A percentile compares a stretch with the other conserved stretches of the same genome.
These are phyloP conservation scores for Dimargaris cristalligena DNA, from an alignment of 192 early-diverging fungal genomes.

Conservation along the genomic window DNA sequence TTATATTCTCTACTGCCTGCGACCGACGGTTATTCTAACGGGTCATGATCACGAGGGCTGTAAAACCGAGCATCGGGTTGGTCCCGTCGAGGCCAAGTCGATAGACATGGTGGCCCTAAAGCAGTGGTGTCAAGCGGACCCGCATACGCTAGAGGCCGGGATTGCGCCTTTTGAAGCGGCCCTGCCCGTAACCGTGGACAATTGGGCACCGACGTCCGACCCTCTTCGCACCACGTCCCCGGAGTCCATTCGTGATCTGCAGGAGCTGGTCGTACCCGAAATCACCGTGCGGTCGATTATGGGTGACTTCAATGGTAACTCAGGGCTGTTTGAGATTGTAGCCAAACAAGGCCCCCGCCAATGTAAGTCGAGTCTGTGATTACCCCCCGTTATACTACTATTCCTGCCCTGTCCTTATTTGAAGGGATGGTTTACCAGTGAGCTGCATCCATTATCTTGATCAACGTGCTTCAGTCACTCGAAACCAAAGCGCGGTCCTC, in stretches of 20 bases:
- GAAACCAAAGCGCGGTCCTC: too few relatives aligned
- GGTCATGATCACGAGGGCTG: conserved; percentile 52
- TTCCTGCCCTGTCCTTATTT: too few relatives aligned
- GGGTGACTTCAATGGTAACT: conserved; percentile 38
- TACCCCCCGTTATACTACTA: conserved; percentile 15
- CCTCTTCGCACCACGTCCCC: conserved; percentile 5
- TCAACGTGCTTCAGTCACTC: too few relatives aligned
- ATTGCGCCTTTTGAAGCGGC: conserved; percentile 16
- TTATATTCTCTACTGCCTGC: conserved; percentile 35
- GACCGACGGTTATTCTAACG: conserved; percentile 36
- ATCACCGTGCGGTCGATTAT: conserved; percentile 43
- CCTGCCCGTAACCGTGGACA: conserved; percentile 14
- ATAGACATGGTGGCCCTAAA: conserved; percentile 11
- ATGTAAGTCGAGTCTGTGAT: conserved; percentile 7
- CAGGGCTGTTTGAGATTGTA: conserved; percentile 40
- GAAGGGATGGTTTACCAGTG: too few relatives aligned
- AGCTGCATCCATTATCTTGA: too few relatives aligned
- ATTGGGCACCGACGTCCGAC: conserved; percentile 13
- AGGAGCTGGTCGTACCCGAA: conserved; percentile 24
- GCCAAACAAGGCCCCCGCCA: not conserved
- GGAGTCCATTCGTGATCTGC: not conserved
- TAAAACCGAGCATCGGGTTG: conserved; percentile 23
- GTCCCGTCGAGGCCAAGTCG: not conserved
- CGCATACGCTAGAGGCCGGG: conserved; percentile 17
- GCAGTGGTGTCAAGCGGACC: conserved; percentile 6